A percentile compares a stretch with the other conserved stretches of the same genome.
Evolutionary conservation across 2,329 filamentous ascomycete species (phyloP).

Genomic region (Cytospora mali): DNA sequence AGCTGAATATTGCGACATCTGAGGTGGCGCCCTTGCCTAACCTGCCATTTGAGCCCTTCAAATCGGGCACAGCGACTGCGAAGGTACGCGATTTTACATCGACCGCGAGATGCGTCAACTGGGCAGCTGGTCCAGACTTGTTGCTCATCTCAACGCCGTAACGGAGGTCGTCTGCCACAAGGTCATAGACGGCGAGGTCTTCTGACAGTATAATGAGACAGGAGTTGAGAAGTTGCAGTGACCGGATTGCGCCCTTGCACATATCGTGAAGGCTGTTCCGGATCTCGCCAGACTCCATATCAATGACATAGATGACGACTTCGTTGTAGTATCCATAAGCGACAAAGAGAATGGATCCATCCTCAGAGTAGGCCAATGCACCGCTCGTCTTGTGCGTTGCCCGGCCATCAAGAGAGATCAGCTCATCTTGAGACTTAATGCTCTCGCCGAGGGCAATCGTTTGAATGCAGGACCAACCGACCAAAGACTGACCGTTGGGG

Average conservation of each 20-base stretch:
- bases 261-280: conserved; percentile 68
- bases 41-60: conserved; percentile 30
- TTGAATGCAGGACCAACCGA: conserved; percentile 74
- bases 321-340: conserved; percentile 58
- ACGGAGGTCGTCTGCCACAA: conserved; percentile 74
- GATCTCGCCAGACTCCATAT: conserved; percentile 69
- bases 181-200: conserved; percentile 77
- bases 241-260: conserved; percentile 65
- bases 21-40: conserved; percentile 45
- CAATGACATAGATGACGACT: conserved; percentile 74
- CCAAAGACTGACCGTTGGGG: conserved; percentile 58
- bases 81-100: conserved; percentile 68
- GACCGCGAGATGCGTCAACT: conserved; percentile 69
- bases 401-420: conserved; percentile 36
- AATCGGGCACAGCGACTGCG: conserved; percentile 58
- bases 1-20: conserved; percentile 68
- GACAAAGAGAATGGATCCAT: conserved; percentile 80
- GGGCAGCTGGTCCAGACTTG: conserved; percentile 41
- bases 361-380: conserved; percentile 76
- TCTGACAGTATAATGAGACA: conserved; percentile 76
- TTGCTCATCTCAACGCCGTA: conserved; percentile 64
- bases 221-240: conserved; percentile 71
- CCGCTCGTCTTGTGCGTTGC: conserved; percentile 53
- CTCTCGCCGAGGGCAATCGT: conserved; percentile 54
- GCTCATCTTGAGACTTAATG: conserved; percentile 40